Conservation (phyloP, 768 basidiomycete genomes). For the Auricularia sp. region DNA sequence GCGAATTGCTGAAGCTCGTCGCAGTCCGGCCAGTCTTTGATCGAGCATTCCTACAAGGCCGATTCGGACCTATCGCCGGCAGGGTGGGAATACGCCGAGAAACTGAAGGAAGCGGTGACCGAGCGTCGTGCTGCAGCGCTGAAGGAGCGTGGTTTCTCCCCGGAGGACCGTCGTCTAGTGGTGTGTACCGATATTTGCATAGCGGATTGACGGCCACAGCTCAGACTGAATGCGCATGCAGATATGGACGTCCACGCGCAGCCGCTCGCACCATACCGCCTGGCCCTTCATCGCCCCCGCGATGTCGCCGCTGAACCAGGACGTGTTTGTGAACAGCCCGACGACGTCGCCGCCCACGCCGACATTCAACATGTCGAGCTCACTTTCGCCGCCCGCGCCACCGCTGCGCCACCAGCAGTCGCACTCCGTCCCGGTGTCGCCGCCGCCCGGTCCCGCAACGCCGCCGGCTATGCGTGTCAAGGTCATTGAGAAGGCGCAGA, state of each 20-base stretch:
- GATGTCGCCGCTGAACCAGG: not conserved
- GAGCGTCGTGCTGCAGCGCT: slow-evolving; percentile 69
- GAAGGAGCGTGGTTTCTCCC: slow-evolving; percentile 57
- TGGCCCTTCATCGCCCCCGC: slow-evolving; percentile 67
- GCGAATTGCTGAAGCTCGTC: not conserved
- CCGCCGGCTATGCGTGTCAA: slow-evolving; percentile 39
- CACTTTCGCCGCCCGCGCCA: not conserved
- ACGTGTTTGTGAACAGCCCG: not conserved
- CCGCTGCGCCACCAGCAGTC: not conserved
- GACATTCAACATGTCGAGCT: slow-evolving; percentile 5
- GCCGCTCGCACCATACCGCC: slow-evolving; percentile 88
- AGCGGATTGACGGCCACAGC: too few relatives aligned
- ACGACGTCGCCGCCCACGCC: slow-evolving; percentile 1
- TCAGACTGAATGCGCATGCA: slow-evolving; percentile 17
- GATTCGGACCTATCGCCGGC: slow-evolving; percentile 92
- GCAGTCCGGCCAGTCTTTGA: slow-evolving; percentile 94
- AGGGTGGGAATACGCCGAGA: slow-evolving; percentile 92
- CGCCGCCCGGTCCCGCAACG: slow-evolving; percentile 6
- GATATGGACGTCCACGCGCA: slow-evolving; percentile 96
- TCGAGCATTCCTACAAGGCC: slow-evolving; percentile 98
- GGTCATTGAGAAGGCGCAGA: slow-evolving; percentile 90
- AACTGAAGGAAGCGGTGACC: slow-evolving; percentile 80
- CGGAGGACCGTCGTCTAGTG: slow-evolving; percentile 51
- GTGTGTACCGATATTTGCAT: slow-evolving; percentile 29
- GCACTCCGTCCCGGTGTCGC: not conserved